Base-by-base conservation (phyloP, 2,329 filamentous ascomycete species). In the Penicillium sp. region DNA sequence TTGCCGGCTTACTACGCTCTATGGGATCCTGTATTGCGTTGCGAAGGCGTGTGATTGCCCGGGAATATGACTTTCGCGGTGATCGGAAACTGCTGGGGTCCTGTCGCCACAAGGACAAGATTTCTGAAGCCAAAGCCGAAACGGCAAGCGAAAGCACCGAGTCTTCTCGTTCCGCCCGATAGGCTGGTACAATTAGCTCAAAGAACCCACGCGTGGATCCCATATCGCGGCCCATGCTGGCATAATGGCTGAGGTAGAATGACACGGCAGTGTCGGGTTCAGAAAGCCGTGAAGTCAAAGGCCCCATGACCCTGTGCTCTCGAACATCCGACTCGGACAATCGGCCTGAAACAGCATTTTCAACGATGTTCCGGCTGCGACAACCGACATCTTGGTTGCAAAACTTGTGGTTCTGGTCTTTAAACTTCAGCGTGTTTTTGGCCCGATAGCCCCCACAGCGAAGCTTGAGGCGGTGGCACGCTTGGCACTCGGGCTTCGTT, bases 141-240 rank as follows among this genome's bases (percentile, higher is more conserved):
- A 36, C 13, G 4, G 34, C 11, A n/a, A 36, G 34, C 2, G 34
- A 36, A 16, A 36, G 34, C 7, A n/a, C 11, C 13, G 34, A 36
- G 34, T n/a, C 14, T 13, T 36, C 13, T n/a, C 6, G 34, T n/a
- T 36, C 13, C 13, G 34, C 4, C 2, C 13, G 6, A 36, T 36
- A 36, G 2, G 7, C 34, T n/a, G 34, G 34, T 5, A 36, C 6
- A n/a, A 36, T 13, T 5, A 36, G 4, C 7, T 36, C 34, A n/a
- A 54, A 62, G 53, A 62, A 59, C 0, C 60, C 62, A 29, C 58
- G 58, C 4, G 62, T 41, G 2, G 61, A 59, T 18, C 38, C 49
- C 40, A 60, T 39, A 29, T 55, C 36, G 14, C 57, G 43, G 36
- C 50, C 43, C 43, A 53, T 46, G 21, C 32, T 22, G 22, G 43